Conservation (phyloP, 2,329 filamentous ascomycete genomes). For the Hypoxylon sp. region DNA sequence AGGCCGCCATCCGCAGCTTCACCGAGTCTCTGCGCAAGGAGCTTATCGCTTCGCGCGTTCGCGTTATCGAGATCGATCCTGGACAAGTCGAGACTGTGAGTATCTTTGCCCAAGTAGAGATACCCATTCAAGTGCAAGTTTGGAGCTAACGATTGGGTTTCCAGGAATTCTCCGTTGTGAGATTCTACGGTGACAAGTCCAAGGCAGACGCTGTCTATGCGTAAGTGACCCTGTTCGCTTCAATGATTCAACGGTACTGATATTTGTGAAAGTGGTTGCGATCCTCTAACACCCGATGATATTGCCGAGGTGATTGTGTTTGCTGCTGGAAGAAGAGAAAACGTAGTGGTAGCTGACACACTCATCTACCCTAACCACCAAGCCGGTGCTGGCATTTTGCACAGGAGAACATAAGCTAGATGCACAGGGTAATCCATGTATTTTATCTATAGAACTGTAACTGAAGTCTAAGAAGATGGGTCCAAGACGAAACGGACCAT, state of each 20-base stretch:
- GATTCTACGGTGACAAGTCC: constrained; percentile 79
- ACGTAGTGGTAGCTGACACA: constrained; percentile 84
- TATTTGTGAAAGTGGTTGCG: constrained; percentile 52
- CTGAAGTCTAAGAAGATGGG: background rate
- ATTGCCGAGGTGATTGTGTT: constrained; percentile 85
- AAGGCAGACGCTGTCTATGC: constrained; percentile 81
- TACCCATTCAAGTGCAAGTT: background rate
- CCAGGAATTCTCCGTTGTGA: constrained; percentile 78
- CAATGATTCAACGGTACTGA: constrained; percentile 35
- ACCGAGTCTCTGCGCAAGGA: constrained; percentile 79
- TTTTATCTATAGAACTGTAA: constrained; percentile 34
- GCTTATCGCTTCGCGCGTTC: constrained; percentile 75
- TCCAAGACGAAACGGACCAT: background rate
- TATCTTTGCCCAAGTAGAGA: background rate
- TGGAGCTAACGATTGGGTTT: constrained; percentile 10
- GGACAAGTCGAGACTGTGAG: constrained; percentile 79
- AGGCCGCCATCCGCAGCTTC: constrained; percentile 80
- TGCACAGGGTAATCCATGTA: constrained; percentile 17
- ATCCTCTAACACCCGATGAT: constrained; percentile 81
- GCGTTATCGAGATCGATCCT: constrained; percentile 81
- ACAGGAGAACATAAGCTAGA: constrained; percentile 46
- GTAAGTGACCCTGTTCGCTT: constrained; percentile 57
- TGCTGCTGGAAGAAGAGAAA: constrained; percentile 79
- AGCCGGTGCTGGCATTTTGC: constrained; percentile 56
- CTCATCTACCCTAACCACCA: constrained; percentile 83